Evolutionary conservation across 2,329 filamentous ascomycete genomes (phyloP).

Genomic region (Neonectria coccinea): DNA sequence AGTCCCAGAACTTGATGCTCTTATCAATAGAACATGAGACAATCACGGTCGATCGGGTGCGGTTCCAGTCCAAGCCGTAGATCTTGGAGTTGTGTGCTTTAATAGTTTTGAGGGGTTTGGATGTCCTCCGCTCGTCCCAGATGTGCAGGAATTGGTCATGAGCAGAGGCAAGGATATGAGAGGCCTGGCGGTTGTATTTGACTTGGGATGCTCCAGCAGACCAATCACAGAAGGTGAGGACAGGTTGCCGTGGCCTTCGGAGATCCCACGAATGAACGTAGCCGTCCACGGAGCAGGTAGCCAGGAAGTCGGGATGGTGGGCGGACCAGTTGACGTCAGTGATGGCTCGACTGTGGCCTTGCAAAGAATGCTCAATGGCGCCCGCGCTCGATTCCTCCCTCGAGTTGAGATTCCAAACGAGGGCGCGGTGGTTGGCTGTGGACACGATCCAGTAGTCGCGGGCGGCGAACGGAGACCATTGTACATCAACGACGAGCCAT

Average conservation of each 20-base stretch:
- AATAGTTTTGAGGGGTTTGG: constrained; percentile 83
- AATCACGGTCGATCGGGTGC: constrained; percentile 76
- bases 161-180: constrained; percentile 88
- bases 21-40: constrained; percentile 92
- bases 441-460: constrained; percentile 95
- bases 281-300: constrained; percentile 92
- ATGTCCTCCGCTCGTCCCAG: constrained; percentile 88
- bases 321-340: constrained; percentile 97
- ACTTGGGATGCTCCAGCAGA: constrained; percentile 94
- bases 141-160: constrained; percentile 90
- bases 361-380: constrained; percentile 86
- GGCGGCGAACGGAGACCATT: constrained; percentile 93
- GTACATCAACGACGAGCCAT: constrained; percentile 96
- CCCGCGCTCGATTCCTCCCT: constrained; percentile 76
- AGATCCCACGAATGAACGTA: constrained; percentile 95
- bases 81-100: constrained; percentile 93
- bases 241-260: constrained; percentile 77
- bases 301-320: constrained; percentile 88
- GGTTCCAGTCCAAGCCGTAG: constrained; percentile 95
- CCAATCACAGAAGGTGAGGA: constrained; percentile 89
- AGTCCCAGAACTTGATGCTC: constrained; percentile 95
- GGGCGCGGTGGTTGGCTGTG: constrained; percentile 92
- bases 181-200: constrained; percentile 90
- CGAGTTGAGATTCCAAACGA: constrained; percentile 92
- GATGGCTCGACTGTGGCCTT: constrained; percentile 86